Evolutionary conservation across 345 rosid species (phyloP).

Genomic region (Brassica rapa): DNA sequence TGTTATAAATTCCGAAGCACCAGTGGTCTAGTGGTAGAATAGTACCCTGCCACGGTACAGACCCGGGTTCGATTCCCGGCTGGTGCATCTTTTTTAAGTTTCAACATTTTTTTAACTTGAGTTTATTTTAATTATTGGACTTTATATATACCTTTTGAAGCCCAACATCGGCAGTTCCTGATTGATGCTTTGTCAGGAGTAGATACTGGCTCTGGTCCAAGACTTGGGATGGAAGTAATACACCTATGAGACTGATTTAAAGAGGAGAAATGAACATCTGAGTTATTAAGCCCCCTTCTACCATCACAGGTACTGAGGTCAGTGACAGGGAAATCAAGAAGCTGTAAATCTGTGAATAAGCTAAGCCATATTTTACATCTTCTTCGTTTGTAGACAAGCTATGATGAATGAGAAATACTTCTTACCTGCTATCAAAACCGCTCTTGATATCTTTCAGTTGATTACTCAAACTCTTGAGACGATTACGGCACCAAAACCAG

Average conservation of each 20-base stretch:
- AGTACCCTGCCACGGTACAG: constrained; percentile 82
- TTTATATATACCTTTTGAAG: neutral
- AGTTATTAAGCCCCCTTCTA: no score
- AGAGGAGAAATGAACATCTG: neutral
- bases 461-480: neutral
- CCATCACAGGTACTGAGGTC: neutral
- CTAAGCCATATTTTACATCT: neutral
- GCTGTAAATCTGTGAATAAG: neutral
- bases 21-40: constrained; percentile 58
- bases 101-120: neutral
- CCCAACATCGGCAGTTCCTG: neutral
- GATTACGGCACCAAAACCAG: neutral
- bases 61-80: constrained; percentile 88
- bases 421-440: neutral
- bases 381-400: neutral
- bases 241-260: neutral
- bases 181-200: no score
- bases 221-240: neutral
- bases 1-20: neutral
- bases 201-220: neutral
- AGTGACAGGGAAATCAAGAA: neutral
- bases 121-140: neutral
- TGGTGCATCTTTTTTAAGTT: constrained; percentile 43
- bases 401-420: neutral
- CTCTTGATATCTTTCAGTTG: no score